These are phyloP conservation scores for Alternaria novae-zelandiae DNA, from an alignment of 2,329 filamentous ascomycete genomes.

Conservation along the genomic window DNA sequence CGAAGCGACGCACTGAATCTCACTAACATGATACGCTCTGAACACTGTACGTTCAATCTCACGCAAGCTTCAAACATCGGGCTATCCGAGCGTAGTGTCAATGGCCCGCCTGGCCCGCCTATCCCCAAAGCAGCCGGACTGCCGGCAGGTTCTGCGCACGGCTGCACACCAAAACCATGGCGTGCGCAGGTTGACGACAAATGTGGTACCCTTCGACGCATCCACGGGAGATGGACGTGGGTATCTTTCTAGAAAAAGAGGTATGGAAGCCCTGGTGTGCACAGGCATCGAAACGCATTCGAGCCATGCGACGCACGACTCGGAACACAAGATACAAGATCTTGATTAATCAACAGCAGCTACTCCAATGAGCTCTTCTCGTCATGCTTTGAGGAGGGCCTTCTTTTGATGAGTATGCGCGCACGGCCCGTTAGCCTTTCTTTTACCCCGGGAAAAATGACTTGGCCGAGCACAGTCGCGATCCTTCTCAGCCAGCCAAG, in stretches of 20 bases:
- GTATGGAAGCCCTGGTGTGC: not conserved
- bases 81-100: slow-evolving; percentile 5
- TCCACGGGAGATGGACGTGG: slow-evolving; percentile 1
- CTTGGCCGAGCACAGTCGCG: slow-evolving; percentile 1
- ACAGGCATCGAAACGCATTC: not conserved
- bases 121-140: not conserved
- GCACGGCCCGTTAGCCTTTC: slow-evolving; percentile 10
- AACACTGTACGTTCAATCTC: slow-evolving; percentile 4
- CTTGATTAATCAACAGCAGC: not conserved
- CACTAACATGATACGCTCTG: slow-evolving; percentile 1
- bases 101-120: not conserved
- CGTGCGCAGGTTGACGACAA: slow-evolving; percentile 1
- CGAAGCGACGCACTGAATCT: not conserved
- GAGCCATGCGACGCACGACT: not conserved
- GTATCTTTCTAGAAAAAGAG: not conserved
- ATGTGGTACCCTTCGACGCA: not conserved
- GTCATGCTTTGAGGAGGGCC: not conserved
- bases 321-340: not conserved
- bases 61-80: slow-evolving; percentile 4
- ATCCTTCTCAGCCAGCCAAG: not conserved
- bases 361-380: not conserved
- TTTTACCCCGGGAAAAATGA: slow-evolving; percentile 14
- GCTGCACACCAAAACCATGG: not conserved
- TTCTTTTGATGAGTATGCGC: not conserved
- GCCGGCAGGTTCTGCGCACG: not conserved